A percentile compares a stretch with the other conserved stretches of the same genome.
Conservation (phyloP, 345 rosid genomes). For the Citrus sp. region DNA sequence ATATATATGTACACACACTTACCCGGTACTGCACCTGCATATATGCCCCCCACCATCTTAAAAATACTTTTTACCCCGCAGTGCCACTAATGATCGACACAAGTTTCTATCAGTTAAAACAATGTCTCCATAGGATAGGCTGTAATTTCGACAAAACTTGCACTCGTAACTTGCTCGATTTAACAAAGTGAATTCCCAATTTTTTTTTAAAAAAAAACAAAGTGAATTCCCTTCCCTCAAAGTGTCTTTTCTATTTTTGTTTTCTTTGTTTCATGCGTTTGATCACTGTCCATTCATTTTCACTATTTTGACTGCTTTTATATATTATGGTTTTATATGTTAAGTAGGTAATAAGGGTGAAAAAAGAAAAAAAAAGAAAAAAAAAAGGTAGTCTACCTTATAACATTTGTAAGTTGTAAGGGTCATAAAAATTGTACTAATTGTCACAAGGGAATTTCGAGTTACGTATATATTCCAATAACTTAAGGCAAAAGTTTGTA, state of each 20-base stretch:
- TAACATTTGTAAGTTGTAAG: too few species aligned
- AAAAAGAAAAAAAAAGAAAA: too few species aligned
- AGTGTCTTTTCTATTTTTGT: background rate
- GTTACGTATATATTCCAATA: too few species aligned
- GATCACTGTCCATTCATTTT: background rate
- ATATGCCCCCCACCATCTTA: background rate
- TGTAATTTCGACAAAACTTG: too few species aligned
- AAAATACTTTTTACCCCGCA: background rate
- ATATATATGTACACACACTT: background rate
- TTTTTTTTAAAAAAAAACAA: too few species aligned
- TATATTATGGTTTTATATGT: background rate
- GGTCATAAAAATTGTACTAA: too few species aligned
- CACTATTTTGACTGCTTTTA: background rate
- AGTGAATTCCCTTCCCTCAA: background rate
- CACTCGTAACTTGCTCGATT: background rate
- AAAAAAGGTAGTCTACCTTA: too few species aligned
- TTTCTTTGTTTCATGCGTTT: background rate
- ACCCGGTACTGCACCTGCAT: too few species aligned
- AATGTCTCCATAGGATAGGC: background rate
- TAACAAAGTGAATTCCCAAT: background rate
- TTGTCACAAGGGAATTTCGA: too few species aligned
- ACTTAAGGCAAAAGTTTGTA: too few species aligned
- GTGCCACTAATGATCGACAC: background rate
- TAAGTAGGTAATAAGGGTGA: too few species aligned
- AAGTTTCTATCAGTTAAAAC: background rate